A percentile compares a stretch with the other conserved stretches of the same genome.
These are phyloP conservation scores for Crotalaria pallida DNA, from an alignment of 306 rosid species.

Conservation along the genomic window DNA sequence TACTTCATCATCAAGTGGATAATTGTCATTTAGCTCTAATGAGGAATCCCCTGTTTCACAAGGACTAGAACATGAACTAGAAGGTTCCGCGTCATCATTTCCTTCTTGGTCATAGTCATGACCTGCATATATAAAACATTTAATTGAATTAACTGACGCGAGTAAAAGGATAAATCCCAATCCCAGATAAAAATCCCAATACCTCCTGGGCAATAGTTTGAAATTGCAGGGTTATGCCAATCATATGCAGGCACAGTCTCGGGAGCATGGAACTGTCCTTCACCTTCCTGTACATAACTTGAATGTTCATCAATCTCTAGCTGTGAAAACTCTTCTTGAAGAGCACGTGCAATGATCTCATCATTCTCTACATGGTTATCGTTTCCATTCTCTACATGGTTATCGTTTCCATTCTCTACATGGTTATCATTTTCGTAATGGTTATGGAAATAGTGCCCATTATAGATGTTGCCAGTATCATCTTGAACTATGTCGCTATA, in stretches of 20 bases:
- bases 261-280: slow-evolving; percentile 40
- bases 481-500: slow-evolving; percentile 34
- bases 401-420: slow-evolving; percentile 64
- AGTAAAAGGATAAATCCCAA: not conserved
- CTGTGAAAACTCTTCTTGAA: slow-evolving; percentile 68
- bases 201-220: slow-evolving; percentile 47
- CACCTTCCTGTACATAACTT: slow-evolving; percentile 34
- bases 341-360: slow-evolving; percentile 61
- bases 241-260: slow-evolving; percentile 24
- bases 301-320: slow-evolving; percentile 49
- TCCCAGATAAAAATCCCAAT: too few relatives aligned
- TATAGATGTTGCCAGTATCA: slow-evolving; percentile 31
- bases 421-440: slow-evolving; percentile 41
- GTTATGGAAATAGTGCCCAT: slow-evolving; percentile 36
- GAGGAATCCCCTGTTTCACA: slow-evolving; percentile 39
- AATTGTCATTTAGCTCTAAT: slow-evolving; percentile 35
- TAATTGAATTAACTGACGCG: slow-evolving; percentile 9
- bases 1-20: slow-evolving; percentile 42
- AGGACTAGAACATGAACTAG: slow-evolving; percentile 64
- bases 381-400: slow-evolving; percentile 59
- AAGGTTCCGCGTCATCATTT: slow-evolving; percentile 33
- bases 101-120: slow-evolving; percentile 33
- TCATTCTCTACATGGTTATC: slow-evolving; percentile 58
- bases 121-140: slow-evolving; percentile 31
- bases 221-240: slow-evolving; percentile 45